phyloP scores from a whole-genome alignment of 768 basidiomycete species.

The Lactarius hatsudake region DNA sequence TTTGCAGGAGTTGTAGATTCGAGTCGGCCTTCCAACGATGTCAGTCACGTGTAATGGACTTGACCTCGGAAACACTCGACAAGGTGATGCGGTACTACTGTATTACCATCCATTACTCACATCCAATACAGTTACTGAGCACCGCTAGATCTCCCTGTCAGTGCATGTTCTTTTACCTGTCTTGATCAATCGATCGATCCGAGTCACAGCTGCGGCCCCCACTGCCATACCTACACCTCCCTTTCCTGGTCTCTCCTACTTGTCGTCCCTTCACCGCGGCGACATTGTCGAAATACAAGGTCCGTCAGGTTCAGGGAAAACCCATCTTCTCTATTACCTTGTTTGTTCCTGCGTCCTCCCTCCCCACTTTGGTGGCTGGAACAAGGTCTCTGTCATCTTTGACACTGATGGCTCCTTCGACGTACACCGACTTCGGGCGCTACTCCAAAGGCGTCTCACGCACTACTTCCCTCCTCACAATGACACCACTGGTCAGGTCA shows the following conservation, averaged over 20 bases:
- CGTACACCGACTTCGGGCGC: slow-evolving; percentile 47
- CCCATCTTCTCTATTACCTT: slow-evolving; percentile 69
- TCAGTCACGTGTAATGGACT: slow-evolving; percentile 13
- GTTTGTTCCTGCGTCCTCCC: slow-evolving; percentile 60
- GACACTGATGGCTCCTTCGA: slow-evolving; percentile 72
- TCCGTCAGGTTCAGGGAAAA: slow-evolving; percentile 70
- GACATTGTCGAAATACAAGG: slow-evolving; percentile 80
- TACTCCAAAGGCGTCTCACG: slow-evolving; percentile 50
- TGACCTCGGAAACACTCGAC: slow-evolving; percentile 19
- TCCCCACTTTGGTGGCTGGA: slow-evolving; percentile 49
- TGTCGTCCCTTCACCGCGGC: slow-evolving; percentile 44
- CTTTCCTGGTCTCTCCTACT: slow-evolving; percentile 15
- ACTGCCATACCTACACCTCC: slow-evolving; percentile 18
- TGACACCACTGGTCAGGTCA: slow-evolving; percentile 29
- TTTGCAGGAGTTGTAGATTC: not conserved
- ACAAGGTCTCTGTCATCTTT: slow-evolving; percentile 61
- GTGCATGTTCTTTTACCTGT: not conserved
- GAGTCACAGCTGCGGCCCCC: slow-evolving; percentile 6
- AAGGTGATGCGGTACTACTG: slow-evolving; percentile 6
- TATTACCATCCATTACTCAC: not conserved
- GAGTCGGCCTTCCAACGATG: not conserved
- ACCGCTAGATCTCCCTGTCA: slow-evolving; percentile 13
- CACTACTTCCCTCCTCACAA: slow-evolving; percentile 29
- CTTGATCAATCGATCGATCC: slow-evolving; percentile 3
- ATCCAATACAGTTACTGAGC: slow-evolving; percentile 15